phyloP scores from a whole-genome alignment of 2,329 filamentous ascomycete species.

The Claviceps purpurea region DNA sequence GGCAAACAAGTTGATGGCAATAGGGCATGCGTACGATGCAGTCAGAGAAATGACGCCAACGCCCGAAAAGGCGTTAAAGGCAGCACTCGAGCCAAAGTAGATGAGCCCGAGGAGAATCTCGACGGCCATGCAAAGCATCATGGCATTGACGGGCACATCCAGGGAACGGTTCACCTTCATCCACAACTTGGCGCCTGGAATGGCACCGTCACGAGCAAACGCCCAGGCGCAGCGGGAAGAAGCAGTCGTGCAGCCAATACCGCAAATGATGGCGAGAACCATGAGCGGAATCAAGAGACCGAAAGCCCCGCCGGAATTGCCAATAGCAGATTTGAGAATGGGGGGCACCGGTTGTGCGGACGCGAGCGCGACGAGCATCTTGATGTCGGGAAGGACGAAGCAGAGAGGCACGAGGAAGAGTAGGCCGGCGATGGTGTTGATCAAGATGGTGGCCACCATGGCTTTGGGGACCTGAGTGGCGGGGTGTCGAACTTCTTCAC shows the following conservation, averaged over 20 bases:
- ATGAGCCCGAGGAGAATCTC: conserved; percentile 51
- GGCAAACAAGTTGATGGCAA: conserved; percentile 48
- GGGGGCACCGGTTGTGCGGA: conserved; percentile 49
- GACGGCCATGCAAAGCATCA: conserved; percentile 57
- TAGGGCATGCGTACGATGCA: conserved; percentile 53
- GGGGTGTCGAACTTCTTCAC: conserved; percentile 56
- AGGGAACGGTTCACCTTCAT: conserved; percentile 46
- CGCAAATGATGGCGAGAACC: conserved; percentile 52
- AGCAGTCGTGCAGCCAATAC: conserved; percentile 56
- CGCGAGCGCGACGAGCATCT: conserved; percentile 35
- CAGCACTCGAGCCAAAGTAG: conserved; percentile 54
- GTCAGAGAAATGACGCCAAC: conserved; percentile 59
- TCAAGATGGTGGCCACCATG: conserved; percentile 53
- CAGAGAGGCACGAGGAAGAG: conserved; percentile 55
- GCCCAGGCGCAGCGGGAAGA: conserved; percentile 55
- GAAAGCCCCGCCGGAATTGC: conserved; percentile 46
- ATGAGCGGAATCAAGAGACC: conserved; percentile 50
- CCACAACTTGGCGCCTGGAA: conserved; percentile 50
- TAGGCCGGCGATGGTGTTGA: conserved; percentile 54
- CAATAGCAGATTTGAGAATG: conserved; percentile 50
- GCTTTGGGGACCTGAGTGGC: conserved; percentile 57
- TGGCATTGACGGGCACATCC: conserved; percentile 55
- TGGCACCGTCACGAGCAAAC: conserved; percentile 56
- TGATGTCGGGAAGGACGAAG: conserved; percentile 54
- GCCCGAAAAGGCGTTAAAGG: conserved; percentile 61